phyloP scores from a whole-genome alignment of 1,284 basidiomycete genomes.

The Cryptococcus depauperatus region DNA sequence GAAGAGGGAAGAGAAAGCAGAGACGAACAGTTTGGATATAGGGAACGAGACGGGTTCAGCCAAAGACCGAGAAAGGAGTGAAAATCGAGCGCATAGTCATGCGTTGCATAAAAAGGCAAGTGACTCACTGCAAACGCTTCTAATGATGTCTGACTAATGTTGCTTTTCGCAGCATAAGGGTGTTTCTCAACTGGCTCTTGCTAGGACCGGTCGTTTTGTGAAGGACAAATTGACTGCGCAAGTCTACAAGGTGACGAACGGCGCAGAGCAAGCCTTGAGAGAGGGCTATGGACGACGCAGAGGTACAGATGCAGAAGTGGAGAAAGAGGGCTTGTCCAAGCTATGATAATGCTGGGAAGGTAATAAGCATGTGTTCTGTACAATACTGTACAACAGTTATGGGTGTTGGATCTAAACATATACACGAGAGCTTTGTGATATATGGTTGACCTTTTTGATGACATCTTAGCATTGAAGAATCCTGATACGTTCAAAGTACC shows the following conservation, averaged over 20 bases:
- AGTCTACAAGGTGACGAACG: slow-evolving; percentile 18
- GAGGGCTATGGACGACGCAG: slow-evolving; percentile 17
- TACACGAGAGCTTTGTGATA: background rate
- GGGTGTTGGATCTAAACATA: background rate
- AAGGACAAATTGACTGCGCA: slow-evolving; percentile 42
- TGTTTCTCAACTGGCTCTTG: slow-evolving; percentile 43
- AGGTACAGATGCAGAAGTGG: slow-evolving; percentile 37
- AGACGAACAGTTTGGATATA: slow-evolving; percentile 1
- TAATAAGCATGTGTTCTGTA: too few relatives aligned
- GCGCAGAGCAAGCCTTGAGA: slow-evolving; percentile 6
- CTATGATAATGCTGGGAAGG: slow-evolving; percentile 19
- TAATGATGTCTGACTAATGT: background rate
- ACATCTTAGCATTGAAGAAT: background rate
- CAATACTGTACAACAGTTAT: background rate
- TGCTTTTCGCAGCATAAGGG: slow-evolving; percentile 30
- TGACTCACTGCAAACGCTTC: background rate
- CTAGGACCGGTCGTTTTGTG: slow-evolving; percentile 38
- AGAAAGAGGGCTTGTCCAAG: slow-evolving; percentile 40
- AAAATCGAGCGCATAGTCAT: slow-evolving; percentile 28
- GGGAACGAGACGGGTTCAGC: slow-evolving; percentile 13
- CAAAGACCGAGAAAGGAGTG: slow-evolving; percentile 18
- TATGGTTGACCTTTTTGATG: background rate
- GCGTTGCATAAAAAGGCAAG: slow-evolving; percentile 35
- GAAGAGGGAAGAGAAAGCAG: slow-evolving; percentile 6
- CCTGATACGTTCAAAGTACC: slow-evolving; percentile 25